Percentiles rank a stretch among this genome's conserved stretches.
Conservation (phyloP, 768 basidiomycete genomes). For the Mycena sanguinolenta region DNA sequence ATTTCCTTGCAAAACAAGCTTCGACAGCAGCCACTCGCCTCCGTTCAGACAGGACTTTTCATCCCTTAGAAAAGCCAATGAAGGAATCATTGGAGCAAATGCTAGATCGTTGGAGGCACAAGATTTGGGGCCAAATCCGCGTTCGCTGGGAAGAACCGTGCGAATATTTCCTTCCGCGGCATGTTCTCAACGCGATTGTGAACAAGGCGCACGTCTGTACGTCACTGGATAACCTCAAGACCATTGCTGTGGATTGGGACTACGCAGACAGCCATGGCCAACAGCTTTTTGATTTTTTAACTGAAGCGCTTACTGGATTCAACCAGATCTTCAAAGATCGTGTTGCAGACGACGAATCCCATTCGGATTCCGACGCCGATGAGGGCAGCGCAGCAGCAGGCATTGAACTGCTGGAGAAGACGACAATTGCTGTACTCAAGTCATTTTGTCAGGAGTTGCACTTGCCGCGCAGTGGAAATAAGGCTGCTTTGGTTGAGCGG, state of each 20-base stretch:
- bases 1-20: background rate
- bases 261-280: background rate
- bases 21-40: background rate
- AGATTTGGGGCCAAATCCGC: background rate
- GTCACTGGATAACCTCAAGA: conserved; percentile 3
- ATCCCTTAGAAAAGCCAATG: background rate
- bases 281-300: background rate
- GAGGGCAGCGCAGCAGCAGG: no score
- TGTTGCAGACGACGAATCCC: no score
- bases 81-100: background rate
- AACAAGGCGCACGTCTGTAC: conserved; percentile 12
- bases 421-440: no score
- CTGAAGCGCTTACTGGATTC: background rate
- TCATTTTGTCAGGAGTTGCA: no score
- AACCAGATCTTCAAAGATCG: no score
- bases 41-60: background rate
- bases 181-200: background rate
- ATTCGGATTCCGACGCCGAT: no score
- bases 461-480: no score
- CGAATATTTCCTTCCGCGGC: background rate
- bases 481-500: no score
- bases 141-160: background rate
- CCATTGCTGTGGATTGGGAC: background rate
- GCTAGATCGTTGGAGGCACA: conserved; percentile 14
- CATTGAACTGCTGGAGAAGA: no score